Percentiles rank a stretch among this genome's conserved stretches.
phyloP scores from a whole-genome alignment of 352 stramenopile genomes.

The Phytophthora niederhauseri region DNA sequence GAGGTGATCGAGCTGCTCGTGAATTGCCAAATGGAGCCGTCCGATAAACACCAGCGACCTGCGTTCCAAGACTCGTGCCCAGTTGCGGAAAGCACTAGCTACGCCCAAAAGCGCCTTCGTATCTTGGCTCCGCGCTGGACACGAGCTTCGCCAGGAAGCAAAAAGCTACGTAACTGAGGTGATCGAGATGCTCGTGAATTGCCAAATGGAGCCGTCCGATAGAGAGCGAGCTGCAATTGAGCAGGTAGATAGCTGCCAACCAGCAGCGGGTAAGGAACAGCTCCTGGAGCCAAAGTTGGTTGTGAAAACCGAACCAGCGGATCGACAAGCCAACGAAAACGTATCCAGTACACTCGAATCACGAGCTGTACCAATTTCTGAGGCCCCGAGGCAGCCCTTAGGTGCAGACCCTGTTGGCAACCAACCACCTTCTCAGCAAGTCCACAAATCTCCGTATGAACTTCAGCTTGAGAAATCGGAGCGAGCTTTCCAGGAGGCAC shows the following conservation, averaged over 20 bases:
- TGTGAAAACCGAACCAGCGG: conserved; percentile 7
- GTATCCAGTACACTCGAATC: background rate
- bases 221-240: conserved; percentile 15
- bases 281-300: background rate
- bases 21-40: conserved; percentile 41
- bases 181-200: conserved; percentile 79
- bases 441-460: conserved; percentile 40
- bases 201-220: conserved; percentile 33
- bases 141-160: conserved; percentile 90
- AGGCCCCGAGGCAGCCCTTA: background rate
- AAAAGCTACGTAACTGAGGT: conserved; percentile 85
- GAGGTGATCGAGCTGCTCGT: conserved; percentile 88
- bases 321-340: background rate
- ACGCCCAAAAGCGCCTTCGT: conserved; percentile 81
- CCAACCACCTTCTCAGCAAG: background rate
- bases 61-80: conserved; percentile 52
- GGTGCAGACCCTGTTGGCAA: background rate
- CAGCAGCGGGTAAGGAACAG: background rate
- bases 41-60: no score
- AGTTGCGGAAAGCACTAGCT: conserved; percentile 57
- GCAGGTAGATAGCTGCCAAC: conserved; percentile 2
- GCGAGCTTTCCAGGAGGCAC: conserved; percentile 47
- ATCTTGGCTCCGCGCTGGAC: conserved; percentile 87
- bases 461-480: conserved; percentile 55
- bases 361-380: conserved; percentile 1